Evolutionary conservation across 257 asterid species (phyloP), one percentile per base, ranked within the genome.

Genomic region (Jacaranda copaia): DNA sequence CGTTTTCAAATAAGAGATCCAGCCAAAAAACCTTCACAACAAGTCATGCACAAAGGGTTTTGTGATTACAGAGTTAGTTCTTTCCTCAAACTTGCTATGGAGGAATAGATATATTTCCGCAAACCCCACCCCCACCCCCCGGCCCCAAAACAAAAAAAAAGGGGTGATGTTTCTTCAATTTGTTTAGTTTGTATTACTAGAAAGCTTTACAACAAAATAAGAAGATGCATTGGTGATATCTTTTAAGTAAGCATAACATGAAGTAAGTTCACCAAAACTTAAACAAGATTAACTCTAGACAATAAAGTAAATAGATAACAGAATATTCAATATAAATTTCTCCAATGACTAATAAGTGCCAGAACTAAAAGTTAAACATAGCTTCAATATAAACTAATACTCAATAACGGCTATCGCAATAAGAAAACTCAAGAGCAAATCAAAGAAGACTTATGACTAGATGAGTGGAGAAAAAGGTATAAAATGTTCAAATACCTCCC

Each of bases 401-500:
- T 58, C 40, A 3, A 0, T 58, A 58, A 25, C 25, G 40, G 65
- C 6, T 20, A 58, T 58, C 15, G 60, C 3, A 53, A 5, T 5
- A 53, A 53, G 60, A n/a, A 53, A 53, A 53, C 8, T 53, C 19
- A 6, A 16, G 51, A 20, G 25, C 5, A 42, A 53, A 53, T 53
- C 42, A 75, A 57, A 75, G 39, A 43, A 68, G 19, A 66, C 49
- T 2, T 52, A 20, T 18, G 39, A 40, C 61, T 10, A 15, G 42
- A 16, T 64, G 48, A 49, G 14, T 4, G 8, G 10, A 19, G 32
- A 53, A 68, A 59, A 56, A 46, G 16, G 67, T 40, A 35, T 15
- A 51, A 60, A 51, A n/a, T 16, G 74, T n/a, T 48, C 2, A 63
- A 64, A 64, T 83, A 94, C 98, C 97, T 90, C 95, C 55, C 97